Base-by-base conservation (phyloP, 2,329 filamentous ascomycete species). In the Tolypocladium tropicale region DNA sequence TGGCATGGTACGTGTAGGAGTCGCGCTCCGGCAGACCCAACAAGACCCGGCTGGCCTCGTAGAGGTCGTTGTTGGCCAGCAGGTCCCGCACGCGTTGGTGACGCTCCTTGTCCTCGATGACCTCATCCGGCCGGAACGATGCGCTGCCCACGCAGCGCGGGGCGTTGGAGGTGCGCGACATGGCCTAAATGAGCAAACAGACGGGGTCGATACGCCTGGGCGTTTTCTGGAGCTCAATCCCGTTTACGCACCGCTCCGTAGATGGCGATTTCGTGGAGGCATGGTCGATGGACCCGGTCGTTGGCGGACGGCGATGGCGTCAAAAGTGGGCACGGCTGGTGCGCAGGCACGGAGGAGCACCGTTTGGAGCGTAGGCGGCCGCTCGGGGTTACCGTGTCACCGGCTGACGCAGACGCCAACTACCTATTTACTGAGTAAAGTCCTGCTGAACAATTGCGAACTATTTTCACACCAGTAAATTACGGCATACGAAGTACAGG, bases 1-100 rank as follows among this genome's bases (percentile, higher is more conserved):
- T 74, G 59, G 78, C 78, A 66, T 80, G 76, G 64, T 81, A 81
- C 52, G 74, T 74, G 62, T 78, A 81, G 21, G 61, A 58, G 60
- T 81, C 78, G 55, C 63, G 63, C 23, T 71, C 67, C 3, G 76
- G 72, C 23, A 81, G 69, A 50, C 69, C 60, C 55, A 81, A 74
- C 57, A 77, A 72, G 23, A 68, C 63, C 54, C 71, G 64, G 57
- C 76, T 74, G 58, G 78, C 78, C 52, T 65, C 67, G 60, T 72
- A 68, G 53, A 81, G 65, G 64, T 79, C 72, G 63, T 79, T 70
- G 51, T 65, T 61, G n/a, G 64, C 58, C 46, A 80, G 69, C n/a
- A 70, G 62, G 25, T 72, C 68, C 46, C 66, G 59, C 16, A 70
- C 73, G 53, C 68, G 64, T 43, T 69, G 63, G 57, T 74, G 73